These are phyloP conservation scores for Nemania serpens DNA, from an alignment of 2,329 filamentous ascomycete species.

Conservation along the genomic window DNA sequence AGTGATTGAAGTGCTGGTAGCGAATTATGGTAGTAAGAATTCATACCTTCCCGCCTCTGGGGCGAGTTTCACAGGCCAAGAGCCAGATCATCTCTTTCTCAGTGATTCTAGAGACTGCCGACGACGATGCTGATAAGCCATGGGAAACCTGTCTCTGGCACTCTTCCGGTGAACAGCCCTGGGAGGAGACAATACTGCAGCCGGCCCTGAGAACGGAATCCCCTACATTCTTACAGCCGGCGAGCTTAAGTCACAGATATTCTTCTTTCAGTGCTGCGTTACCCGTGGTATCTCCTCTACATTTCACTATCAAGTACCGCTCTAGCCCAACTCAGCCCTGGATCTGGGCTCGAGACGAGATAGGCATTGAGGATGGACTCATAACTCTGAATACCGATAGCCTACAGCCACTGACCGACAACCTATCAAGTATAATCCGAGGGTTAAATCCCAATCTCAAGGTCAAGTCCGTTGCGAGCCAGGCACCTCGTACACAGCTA, in stretches of 20 bases:
- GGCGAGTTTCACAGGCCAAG: slow-evolving; percentile 69
- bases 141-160: slow-evolving; percentile 83
- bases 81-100: slow-evolving; percentile 61
- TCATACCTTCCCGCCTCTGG: slow-evolving; percentile 70
- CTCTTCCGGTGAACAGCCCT: slow-evolving; percentile 57
- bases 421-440: slow-evolving; percentile 61
- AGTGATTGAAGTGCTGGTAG: too few relatives aligned
- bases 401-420: slow-evolving; percentile 35
- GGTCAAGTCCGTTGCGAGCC: slow-evolving; percentile 61
- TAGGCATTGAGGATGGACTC: slow-evolving; percentile 65
- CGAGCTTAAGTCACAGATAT: slow-evolving; percentile 41
- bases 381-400: slow-evolving; percentile 55
- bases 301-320: slow-evolving; percentile 75
- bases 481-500: slow-evolving; percentile 69
- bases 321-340: slow-evolving; percentile 57
- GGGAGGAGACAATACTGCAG: slow-evolving; percentile 57
- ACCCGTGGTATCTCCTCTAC: slow-evolving; percentile 52
- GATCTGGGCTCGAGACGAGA: slow-evolving; percentile 72
- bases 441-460: slow-evolving; percentile 61
- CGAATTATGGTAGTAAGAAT: slow-evolving; percentile 44
- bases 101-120: slow-evolving; percentile 70
- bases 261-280: slow-evolving; percentile 62
- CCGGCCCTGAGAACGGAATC: slow-evolving; percentile 32
- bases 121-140: slow-evolving; percentile 54
- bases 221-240: slow-evolving; percentile 58